Evolutionary conservation across 495 filamentous ascomycete species (phyloP).

Genomic region (Penicillium soppii): DNA sequence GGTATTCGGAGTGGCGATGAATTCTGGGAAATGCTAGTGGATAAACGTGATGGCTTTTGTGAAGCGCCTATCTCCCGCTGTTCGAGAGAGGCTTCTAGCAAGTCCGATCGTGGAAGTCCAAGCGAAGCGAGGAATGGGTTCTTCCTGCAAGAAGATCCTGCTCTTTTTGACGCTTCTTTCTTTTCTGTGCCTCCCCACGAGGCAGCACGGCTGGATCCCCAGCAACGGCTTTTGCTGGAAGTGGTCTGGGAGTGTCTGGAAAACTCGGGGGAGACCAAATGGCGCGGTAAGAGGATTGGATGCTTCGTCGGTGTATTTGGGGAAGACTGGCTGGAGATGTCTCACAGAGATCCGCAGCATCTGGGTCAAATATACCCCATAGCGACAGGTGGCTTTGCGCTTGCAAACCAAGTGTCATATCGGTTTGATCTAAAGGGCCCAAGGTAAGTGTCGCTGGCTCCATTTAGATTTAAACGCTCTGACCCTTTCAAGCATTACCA

Average conservation of each 20-base stretch:
- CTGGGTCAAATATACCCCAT: conserved; percentile 9
- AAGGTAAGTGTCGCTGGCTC: conserved; percentile 9
- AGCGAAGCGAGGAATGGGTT: conserved; percentile 15
- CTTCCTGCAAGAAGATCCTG: conserved; percentile 46
- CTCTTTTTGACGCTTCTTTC: conserved; percentile 26
- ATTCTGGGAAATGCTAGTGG: conserved; percentile 42
- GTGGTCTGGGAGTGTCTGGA: conserved; percentile 39
- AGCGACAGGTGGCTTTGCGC: conserved; percentile 27
- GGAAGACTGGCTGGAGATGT: conserved; percentile 26
- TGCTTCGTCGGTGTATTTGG: conserved; percentile 48
- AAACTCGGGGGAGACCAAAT: conserved; percentile 43
- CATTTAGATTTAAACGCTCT: neutral
- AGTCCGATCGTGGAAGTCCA: neutral
- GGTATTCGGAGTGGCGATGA: conserved; percentile 26
- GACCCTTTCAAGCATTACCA: conserved; percentile 15
- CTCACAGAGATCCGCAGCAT: conserved; percentile 13
- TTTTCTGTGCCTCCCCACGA: conserved; percentile 43
- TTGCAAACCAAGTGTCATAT: conserved; percentile 30
- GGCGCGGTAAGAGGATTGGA: conserved; percentile 41
- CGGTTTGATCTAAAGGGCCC: conserved; percentile 24
- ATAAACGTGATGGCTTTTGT: conserved; percentile 30
- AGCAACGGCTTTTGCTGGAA: conserved; percentile 57
- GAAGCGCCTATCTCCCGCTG: conserved; percentile 37
- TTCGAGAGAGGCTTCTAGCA: conserved; percentile 33
- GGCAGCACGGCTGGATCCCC: conserved; percentile 54